Conservation (phyloP, 2,329 filamentous ascomycete species). For the Periconia sp. region DNA sequence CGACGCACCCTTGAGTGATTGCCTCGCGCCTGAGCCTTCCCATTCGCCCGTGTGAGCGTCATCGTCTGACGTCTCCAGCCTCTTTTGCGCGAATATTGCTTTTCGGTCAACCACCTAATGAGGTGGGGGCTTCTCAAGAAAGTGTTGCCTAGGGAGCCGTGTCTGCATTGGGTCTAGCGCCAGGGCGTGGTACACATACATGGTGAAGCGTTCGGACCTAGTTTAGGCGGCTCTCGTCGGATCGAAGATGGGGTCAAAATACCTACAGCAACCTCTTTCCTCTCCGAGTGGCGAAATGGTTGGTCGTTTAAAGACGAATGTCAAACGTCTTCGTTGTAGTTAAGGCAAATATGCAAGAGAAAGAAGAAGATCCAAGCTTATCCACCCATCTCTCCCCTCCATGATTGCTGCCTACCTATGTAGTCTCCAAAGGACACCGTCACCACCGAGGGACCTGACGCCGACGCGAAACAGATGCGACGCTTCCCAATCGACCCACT, state of each 20-base stretch:
- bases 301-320: too few relatives aligned
- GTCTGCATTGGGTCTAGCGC: conserved; percentile 3
- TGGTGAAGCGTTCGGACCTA: too few relatives aligned
- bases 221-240: too few relatives aligned
- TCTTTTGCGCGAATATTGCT: conserved; percentile 9
- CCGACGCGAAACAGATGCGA: neutral
- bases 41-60: conserved; percentile 8
- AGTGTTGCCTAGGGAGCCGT: conserved; percentile 9
- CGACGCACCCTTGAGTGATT: neutral
- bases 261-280: too few relatives aligned
- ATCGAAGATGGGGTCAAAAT: too few relatives aligned
- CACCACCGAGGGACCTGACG: neutral
- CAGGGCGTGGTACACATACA: too few relatives aligned
- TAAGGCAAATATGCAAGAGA: too few relatives aligned
- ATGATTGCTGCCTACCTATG: too few relatives aligned
- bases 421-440: neutral
- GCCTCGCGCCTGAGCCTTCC: neutral
- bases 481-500: neutral
- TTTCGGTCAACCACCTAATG: neutral
- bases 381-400: too few relatives aligned
- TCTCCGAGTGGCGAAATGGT: too few relatives aligned
- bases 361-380: too few relatives aligned
- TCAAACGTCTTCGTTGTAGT: too few relatives aligned
- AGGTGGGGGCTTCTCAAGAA: neutral
- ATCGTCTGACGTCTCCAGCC: conserved; percentile 8